A percentile compares a stretch with the other conserved stretches of the same genome.
Conservation (phyloP, 108 stramenopile genomes). For the Fistulifera pelliculosa region DNA sequence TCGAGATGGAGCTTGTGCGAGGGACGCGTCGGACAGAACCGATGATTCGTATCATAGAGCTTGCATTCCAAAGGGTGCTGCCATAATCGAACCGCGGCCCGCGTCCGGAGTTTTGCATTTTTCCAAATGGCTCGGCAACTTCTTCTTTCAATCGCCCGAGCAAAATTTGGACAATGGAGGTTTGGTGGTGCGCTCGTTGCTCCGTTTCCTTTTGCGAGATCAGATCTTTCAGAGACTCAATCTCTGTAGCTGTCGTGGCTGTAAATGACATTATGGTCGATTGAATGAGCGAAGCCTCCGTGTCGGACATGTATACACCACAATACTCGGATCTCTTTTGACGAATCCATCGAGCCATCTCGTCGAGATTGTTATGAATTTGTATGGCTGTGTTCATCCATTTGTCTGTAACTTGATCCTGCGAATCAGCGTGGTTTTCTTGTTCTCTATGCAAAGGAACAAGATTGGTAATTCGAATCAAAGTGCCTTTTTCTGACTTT, state of each 20-base stretch:
- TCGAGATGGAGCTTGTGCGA: constrained; percentile 1
- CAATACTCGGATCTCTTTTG: constrained; percentile 28
- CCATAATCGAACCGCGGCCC: constrained; percentile 33
- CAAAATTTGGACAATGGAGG: constrained; percentile 64
- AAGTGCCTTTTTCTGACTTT: too few species aligned
- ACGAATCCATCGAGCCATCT: constrained; percentile 38
- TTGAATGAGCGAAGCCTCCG: constrained; percentile 68
- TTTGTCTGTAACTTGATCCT: not conserved
- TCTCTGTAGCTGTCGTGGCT: constrained; percentile 67
- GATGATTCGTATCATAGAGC: constrained; percentile 12
- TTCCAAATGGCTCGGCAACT: constrained; percentile 61
- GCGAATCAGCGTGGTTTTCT: too few species aligned
- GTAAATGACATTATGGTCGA: constrained; percentile 77
- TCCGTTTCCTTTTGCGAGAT: constrained; percentile 16
- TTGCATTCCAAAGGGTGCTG: constrained; percentile 41
- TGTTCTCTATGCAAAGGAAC: too few species aligned
- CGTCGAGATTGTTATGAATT: constrained; percentile 31
- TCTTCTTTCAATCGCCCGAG: constrained; percentile 45
- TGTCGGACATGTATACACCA: constrained; percentile 37
- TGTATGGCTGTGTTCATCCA: constrained; percentile 39
- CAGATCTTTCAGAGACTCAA: constrained; percentile 66
- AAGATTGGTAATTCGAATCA: too few species aligned
- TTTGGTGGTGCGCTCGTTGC: constrained; percentile 32
- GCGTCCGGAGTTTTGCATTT: constrained; percentile 51
- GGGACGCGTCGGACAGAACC: constrained; percentile 15